Conservation (phyloP, 2,329 filamentous ascomycete genomes). For the Dissoconium aciculare region DNA sequence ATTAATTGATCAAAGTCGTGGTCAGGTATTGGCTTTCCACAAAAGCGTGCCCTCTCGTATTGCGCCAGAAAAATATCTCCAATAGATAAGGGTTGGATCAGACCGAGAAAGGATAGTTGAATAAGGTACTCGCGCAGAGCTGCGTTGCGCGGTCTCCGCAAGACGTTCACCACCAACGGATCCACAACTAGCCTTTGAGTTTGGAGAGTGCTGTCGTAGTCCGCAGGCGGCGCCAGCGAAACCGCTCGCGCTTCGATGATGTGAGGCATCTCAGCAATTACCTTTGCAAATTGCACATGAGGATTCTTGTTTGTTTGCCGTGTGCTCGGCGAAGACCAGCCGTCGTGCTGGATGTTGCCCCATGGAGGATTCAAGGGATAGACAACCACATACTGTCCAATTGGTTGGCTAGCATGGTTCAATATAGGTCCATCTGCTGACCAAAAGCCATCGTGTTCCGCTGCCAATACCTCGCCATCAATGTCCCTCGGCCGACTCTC, state of each 20-base stretch:
- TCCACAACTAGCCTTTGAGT: too few relatives aligned
- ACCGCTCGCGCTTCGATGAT: constrained; percentile 86
- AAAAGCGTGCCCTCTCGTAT: constrained; percentile 81
- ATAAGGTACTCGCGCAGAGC: constrained; percentile 64
- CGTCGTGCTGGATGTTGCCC: constrained; percentile 72
- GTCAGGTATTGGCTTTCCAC: constrained; percentile 51
- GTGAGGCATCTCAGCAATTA: constrained; percentile 72
- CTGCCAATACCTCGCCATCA: constrained; percentile 19
- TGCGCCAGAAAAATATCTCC: constrained; percentile 49
- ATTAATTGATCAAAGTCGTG: constrained; percentile 62
- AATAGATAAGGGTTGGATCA: constrained; percentile 41
- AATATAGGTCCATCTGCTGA: too few relatives aligned
- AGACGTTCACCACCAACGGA: constrained; percentile 43
- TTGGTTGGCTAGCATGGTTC: constrained; percentile 13
- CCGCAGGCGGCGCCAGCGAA: constrained; percentile 53
- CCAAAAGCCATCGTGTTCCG: constrained; percentile 18
- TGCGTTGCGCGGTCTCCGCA: constrained; percentile 58
- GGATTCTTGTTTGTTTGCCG: constrained; percentile 49
- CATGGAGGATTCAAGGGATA: constrained; percentile 44
- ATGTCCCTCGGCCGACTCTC: constrained; percentile 55
- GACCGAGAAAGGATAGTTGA: constrained; percentile 52
- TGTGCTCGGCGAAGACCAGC: constrained; percentile 66
- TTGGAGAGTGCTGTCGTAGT: constrained; percentile 13
- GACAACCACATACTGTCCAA: constrained; percentile 25
- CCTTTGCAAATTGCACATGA: constrained; percentile 66